Base-by-base conservation (phyloP, 2,329 filamentous ascomycete genomes). In the Zasmidium cellare region DNA sequence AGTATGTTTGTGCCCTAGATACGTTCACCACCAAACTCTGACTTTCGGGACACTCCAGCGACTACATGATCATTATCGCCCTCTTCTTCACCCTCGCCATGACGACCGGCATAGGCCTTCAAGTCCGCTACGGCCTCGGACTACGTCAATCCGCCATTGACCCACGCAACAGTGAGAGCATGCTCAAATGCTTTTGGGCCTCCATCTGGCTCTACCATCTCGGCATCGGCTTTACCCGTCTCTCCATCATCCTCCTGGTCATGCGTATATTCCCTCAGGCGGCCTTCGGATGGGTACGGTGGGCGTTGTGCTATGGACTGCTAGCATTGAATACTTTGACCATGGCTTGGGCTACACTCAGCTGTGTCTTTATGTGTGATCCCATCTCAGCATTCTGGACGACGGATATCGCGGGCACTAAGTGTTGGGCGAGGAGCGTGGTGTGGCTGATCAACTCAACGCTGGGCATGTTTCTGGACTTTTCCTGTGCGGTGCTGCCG, bases 231-330 rank as follows among this genome's bases (percentile, higher is more conserved):
- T 52, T 53, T 20, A 44, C 49, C 14, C 48, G 55, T 12, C 28
- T 57, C 3, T 51, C 55, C 7, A 48, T 57, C 49, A 47, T 57
- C 23, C 31, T 57, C 3, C 55, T 53, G n/a, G 51, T 44, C 49
- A 52, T 52, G 28, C 55, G 55, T 3, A 44, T 57, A 11, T 57
- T 57, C n/a, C 53, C 53, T 18, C 47, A 51, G 22, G 53, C 35
- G 7, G 53, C 47, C 31, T 45, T 28, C 18, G 31, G 53, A 14
- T 41, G 28, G 11, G 47, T 31, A 14, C 16, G 46, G 31, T 56
- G 53, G 46, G 28, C 49, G 20, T 24, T 51, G 31, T 41, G 35
- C 35, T 41, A 41, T 18, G 35, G 35, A 14, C 22, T 49, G 7
- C 50, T 41, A 22, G 23, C 35, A 11, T 22, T 44, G 18, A 52